Percentiles rank a stretch among this genome's conserved stretches.
Conservation (phyloP, 208 protist species). For the Naegleria gruberi region DNA sequence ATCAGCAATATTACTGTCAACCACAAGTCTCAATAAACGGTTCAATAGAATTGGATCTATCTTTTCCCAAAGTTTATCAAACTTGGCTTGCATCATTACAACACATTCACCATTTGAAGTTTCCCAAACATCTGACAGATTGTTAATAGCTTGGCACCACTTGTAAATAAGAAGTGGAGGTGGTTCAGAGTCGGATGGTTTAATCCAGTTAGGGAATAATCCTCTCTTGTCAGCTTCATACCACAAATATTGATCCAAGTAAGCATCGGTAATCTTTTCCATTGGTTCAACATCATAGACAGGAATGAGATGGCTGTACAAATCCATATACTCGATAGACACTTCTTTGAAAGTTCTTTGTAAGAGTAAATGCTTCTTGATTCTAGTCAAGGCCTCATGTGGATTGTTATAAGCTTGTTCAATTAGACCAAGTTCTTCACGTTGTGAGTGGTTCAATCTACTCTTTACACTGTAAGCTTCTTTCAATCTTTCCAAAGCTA, state of each 20-base stretch:
- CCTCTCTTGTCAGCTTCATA: slow-evolving; percentile 97
- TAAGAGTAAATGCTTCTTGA: slow-evolving; percentile 97
- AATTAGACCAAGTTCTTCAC: slow-evolving; percentile 98
- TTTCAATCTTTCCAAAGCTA: slow-evolving; percentile 98
- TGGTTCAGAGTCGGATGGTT: slow-evolving; percentile 98
- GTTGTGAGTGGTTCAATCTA: slow-evolving; percentile 94
- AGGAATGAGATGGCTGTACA: slow-evolving; percentile 97
- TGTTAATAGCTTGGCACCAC: slow-evolving; percentile 99
- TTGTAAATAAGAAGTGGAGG: slow-evolving; percentile 98
- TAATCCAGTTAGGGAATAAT: slow-evolving; percentile 99
- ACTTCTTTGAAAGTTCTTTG: slow-evolving; percentile 98
- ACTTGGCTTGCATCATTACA: slow-evolving; percentile 93
- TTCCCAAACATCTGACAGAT: slow-evolving; percentile 95
- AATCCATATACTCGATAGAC: slow-evolving; percentile 99
- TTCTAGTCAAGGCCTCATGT: slow-evolving; percentile 95
- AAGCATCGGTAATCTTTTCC: slow-evolving; percentile 99
- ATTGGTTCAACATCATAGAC: slow-evolving; percentile 98
- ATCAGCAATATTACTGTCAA: slow-evolving; percentile 99
- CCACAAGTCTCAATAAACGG: slow-evolving; percentile 96
- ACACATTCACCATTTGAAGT: slow-evolving; percentile 91
- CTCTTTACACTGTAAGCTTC: slow-evolving; percentile 97
- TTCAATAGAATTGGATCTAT: slow-evolving; percentile 99
- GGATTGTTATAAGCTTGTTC: slow-evolving; percentile 99
- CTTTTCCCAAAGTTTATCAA: slow-evolving; percentile 98
- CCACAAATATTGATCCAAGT: slow-evolving; percentile 99